Evolutionary conservation across 2,329 filamentous ascomycete species (phyloP), one percentile per base, ranked within the genome.

Genomic region (Botrytis deweyae): DNA sequence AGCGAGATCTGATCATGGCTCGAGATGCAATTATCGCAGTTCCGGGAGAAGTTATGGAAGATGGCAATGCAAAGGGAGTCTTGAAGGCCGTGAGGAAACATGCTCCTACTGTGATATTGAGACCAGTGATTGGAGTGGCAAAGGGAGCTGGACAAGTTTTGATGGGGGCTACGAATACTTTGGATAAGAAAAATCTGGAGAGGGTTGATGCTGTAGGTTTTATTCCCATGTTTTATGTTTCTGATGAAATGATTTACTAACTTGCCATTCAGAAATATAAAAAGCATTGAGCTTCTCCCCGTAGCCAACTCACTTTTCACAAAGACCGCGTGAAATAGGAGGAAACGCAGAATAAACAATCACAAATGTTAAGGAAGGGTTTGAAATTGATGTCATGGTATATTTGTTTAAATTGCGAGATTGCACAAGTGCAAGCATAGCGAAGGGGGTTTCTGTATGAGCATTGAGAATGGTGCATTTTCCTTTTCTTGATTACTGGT

Each of bases 21-120:
- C 87, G 91, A 73, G 94, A 99, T 83, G 96, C 95, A 16, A 94
- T 99, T 74, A 95, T 99, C 78, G 96, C 95, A 1, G 93, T 99
- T 40, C 95, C 96, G 0, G 93, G 92, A 0, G 95, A 98, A 81
- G 89, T 97, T 0, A 91, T 97, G 86, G 94, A 98, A 79, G 94
- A 92, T 79, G 89, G 90, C 36, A 94, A 90, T 74, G 95, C 95
- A 0, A 89, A 90, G 61, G 94, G 93, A 2, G 94, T 93, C 1
- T 93, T 94, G 22, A 90, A 86, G 79, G 95, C 92, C 1, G 90
- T 99, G 29, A 87, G 91, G 75, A 91, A 88, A 81, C 89, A 93
- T 78, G 94, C 95, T 44, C 96, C 96, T n/a, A 98, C 95, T 0
- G 93, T 98, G 33, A 92, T 99, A 70, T 89, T 99, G 78, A 87